Evolutionary conservation across 164 flowering plant genomes (phyloP).

Genomic region (Berberis vulgaris): DNA sequence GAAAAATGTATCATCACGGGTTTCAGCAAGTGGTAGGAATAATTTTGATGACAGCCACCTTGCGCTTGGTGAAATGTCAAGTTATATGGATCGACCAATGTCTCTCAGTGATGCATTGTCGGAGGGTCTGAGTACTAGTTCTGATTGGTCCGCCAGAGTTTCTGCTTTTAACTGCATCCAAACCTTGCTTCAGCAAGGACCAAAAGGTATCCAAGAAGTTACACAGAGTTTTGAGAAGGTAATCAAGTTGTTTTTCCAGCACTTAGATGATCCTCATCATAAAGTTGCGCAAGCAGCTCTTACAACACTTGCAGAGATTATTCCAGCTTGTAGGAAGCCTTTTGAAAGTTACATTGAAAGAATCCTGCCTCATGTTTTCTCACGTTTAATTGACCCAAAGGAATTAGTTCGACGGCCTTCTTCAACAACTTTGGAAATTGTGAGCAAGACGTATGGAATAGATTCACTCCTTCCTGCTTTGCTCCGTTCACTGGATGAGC

Average conservation of each 20-base stretch:
- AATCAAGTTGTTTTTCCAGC: slow-evolving; percentile 93
- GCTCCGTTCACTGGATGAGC: slow-evolving; percentile 96
- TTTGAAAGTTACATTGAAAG: slow-evolving; percentile 96
- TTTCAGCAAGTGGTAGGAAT: slow-evolving; percentile 62
- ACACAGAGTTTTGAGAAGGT: slow-evolving; percentile 91
- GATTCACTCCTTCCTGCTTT: slow-evolving; percentile 94
- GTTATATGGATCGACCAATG: slow-evolving; percentile 65
- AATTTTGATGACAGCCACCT: slow-evolving; percentile 94
- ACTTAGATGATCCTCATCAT: slow-evolving; percentile 98
- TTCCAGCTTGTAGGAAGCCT: slow-evolving; percentile 87
- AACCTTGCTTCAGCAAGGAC: slow-evolving; percentile 79
- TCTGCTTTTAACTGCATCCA: slow-evolving; percentile 82
- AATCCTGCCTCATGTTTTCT: slow-evolving; percentile 91
- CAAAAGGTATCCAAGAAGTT: slow-evolving; percentile 84
- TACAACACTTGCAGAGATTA: slow-evolving; percentile 80
- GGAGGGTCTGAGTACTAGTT: slow-evolving; percentile 86
- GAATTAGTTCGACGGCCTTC: slow-evolving; percentile 91
- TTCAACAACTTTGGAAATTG: slow-evolving; percentile 78
- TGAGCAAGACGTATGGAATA: slow-evolving; percentile 74
- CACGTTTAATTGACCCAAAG: slow-evolving; percentile 89
- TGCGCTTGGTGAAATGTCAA: slow-evolving; percentile 60
- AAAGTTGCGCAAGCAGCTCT: slow-evolving; percentile 99
- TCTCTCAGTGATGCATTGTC: slow-evolving; percentile 81
- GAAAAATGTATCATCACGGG: slow-evolving; percentile 58
- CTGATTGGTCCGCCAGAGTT: slow-evolving; percentile 94